Evolutionary conservation across 2,329 filamentous ascomycete genomes (phyloP), one percentile per base, ranked within the genome.

Genomic region (Pyrenophora tritici-repentis): DNA sequence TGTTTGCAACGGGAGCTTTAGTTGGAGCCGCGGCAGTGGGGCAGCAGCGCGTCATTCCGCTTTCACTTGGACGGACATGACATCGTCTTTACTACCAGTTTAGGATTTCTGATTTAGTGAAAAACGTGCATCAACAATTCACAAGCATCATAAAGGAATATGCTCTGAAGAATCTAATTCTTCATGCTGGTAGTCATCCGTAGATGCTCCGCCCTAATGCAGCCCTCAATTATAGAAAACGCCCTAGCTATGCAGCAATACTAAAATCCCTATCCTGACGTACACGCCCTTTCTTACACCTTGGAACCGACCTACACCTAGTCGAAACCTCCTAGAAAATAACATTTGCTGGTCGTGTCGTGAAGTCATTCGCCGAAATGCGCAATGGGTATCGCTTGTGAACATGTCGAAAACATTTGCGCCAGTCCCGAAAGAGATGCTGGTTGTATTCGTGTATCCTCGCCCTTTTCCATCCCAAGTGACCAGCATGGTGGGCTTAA

Each of bases 311-410:
- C 32, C 45, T 16, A 41, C 24, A 26, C 41, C 40, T 44, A 33
- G 40, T 42, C 38, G 36, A 45, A 53, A 26, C 24, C 16, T 36
- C 47, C 37, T 34, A 20, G 46, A 53, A 54, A 47, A 48, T 20
- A 49, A 37, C 20, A 42, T 47, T 42, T 53, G 35, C 31, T 22
- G 38, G 47, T 36, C 40, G 38, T 43, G 47, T 58, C 56, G 42
- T 61, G 24, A 58, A 55, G 44, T 53, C 59, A 46, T 59, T 42
- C 48, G 43, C 31, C 42, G 55, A 52, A 40, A 55, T 53, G 61
- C 59, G 32, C 53, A 57, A 57, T 55, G 65, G 67, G 67, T 71
- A 70, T 71, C 68, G 59, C 50, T 63, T 60, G 62, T 63, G 46
- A 65, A 63, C 53, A 62, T 59, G 58, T 52, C 52, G 45, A 47